Evolutionary conservation across 2,329 filamentous ascomycete species (phyloP).

Genomic region (Aspergillus tamarii): DNA sequence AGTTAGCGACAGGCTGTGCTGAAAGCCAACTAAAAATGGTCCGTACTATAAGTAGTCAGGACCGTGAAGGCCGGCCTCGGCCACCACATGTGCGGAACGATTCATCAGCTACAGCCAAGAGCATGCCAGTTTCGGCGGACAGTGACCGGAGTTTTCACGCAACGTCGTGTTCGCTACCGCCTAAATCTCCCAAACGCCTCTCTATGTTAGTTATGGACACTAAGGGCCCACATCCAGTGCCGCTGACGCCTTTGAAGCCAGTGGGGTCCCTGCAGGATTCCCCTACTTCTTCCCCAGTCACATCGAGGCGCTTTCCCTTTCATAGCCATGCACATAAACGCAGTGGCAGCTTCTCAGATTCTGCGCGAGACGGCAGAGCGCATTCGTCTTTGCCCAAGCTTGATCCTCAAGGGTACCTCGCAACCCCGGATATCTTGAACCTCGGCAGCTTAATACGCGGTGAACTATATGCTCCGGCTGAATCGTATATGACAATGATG

Average conservation of each 20-base stretch:
- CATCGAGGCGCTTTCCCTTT: constrained; percentile 50
- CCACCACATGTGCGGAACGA: constrained; percentile 38
- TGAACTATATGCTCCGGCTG: constrained; percentile 77
- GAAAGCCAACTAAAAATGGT: constrained; percentile 23
- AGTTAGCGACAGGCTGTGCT: constrained; percentile 36
- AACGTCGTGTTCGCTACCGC: constrained; percentile 63
- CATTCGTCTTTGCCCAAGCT: constrained; percentile 54
- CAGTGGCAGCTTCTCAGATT: constrained; percentile 86
- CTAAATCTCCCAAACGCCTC: constrained; percentile 47
- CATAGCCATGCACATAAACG: constrained; percentile 69
- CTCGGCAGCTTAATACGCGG: constrained; percentile 86
- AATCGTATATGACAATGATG: constrained; percentile 75
- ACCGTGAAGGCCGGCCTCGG: constrained; percentile 14
- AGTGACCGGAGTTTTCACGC: constrained; percentile 59
- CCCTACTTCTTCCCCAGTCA: constrained; percentile 34
- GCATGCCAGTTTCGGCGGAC: constrained; percentile 40
- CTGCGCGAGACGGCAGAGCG: constrained; percentile 69
- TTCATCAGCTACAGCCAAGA: constrained; percentile 39
- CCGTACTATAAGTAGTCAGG: constrained; percentile 19
- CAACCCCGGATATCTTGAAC: constrained; percentile 67
- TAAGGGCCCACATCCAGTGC: constrained; percentile 47
- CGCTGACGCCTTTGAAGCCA: constrained; percentile 37
- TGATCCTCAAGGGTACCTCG: constrained; percentile 42
- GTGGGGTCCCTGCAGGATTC: constrained; percentile 32
- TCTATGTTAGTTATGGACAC: constrained; percentile 36